Base-by-base conservation (phyloP, 495 filamentous ascomycete species). In the Talaromyces proteolyticus region DNA sequence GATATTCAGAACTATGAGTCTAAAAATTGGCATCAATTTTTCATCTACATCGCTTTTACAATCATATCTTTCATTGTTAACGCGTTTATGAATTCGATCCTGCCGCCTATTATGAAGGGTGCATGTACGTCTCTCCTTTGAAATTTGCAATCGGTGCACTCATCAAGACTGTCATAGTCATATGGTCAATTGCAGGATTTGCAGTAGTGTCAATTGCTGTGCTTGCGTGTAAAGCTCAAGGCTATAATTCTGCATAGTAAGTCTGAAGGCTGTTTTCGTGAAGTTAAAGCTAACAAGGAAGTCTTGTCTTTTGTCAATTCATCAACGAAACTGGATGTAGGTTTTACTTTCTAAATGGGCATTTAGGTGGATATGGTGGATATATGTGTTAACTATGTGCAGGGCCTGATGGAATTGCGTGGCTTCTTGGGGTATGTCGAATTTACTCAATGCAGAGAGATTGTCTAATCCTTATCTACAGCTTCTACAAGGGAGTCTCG, bases 41-140 rank as follows among this genome's bases (percentile, higher is more conserved):
- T 88, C n/a, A 79, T 89, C 21, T 89, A 89, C 58, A 74, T 87
- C 47, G 82, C 54, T 1, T 86, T 82, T 55, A 86, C 79, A 38
- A 45, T 87, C 17, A 61, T 74, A 8, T 80, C 78, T 1, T 84
- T 88, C 36, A 36, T 80, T 12, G 70, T 89, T 61, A 91, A 91
- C 55, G 76, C 79, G 2, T 81, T 88, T 46, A 69, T 75, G 53
- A 88, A 84, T 47, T 66, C 70, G 3, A 49, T 75, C 2, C 65
- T 91, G 8, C 85, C 86, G 3, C 66, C 76, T 8, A 72, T 91
- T 44, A 89, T 82, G 44, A 85, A 85, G 54, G 67, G 57, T 46
- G 69, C 69, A 5, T 76, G 69, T 73, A 47, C 57, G 69, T 59
- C 17, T 23, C 44, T 25, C 10, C 29, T 11, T 34, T 34, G 29